Evolutionary conservation across 768 basidiomycete species (phyloP).

Genomic region (Sarcomyxa edulis): DNA sequence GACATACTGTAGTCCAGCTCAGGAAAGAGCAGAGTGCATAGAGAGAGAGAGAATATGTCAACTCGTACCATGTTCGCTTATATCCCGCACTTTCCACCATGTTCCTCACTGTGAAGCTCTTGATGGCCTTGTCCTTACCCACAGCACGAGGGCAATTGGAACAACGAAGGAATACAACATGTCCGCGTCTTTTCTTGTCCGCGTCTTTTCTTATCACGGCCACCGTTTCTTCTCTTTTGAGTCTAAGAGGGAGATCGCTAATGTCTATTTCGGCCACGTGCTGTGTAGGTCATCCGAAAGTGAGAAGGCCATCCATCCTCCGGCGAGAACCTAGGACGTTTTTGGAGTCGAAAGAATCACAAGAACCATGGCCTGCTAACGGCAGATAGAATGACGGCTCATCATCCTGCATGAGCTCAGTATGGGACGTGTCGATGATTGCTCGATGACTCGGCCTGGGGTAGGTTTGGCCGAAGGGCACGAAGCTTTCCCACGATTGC

Average conservation of each 20-base stretch:
- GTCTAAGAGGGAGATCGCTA: slow-evolving; percentile 49
- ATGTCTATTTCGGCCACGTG: no score
- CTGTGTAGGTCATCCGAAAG: slow-evolving; percentile 1
- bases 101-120: slow-evolving; percentile 98
- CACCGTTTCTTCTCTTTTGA: slow-evolving; percentile 98
- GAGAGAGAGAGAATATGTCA: background rate
- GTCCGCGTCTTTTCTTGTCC: slow-evolving; percentile 99
- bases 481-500: no score
- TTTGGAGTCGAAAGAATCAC: no score
- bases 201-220: no score
- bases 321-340: no score
- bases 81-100: slow-evolving; percentile 99
- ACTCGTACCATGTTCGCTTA: slow-evolving; percentile 81
- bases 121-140: slow-evolving; percentile 99
- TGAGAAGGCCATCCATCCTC: slow-evolving; percentile 5
- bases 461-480: no score
- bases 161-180: slow-evolving; percentile 92
- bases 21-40: background rate
- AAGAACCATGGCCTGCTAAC: no score
- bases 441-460: no score
- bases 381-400: background rate
- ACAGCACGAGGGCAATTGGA: slow-evolving; percentile 99
- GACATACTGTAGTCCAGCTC: slow-evolving; percentile 71
- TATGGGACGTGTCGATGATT: no score
- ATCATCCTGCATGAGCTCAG: slow-evolving; percentile 5